Base-by-base conservation (phyloP, 2,329 filamentous ascomycete genomes). In the Mycosphaerelloides madeirae region DNA sequence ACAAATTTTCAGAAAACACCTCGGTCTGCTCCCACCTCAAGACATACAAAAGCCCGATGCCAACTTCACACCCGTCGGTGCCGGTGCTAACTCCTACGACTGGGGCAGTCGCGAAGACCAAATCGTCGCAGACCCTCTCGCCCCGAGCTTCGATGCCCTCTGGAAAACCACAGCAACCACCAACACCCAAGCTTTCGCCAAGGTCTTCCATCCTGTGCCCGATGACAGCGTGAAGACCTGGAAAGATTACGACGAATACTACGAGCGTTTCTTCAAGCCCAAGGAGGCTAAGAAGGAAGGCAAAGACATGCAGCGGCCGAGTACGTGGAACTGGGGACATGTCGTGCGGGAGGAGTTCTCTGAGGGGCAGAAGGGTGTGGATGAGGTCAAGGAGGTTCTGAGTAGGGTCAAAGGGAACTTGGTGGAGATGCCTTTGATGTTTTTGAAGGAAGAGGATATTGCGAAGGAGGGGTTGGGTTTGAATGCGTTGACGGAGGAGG, bases 381-480 rank as follows among this genome's bases (percentile, higher is more conserved):
- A 56, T 28, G 69, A 74, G 57, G 68, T 74, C 35, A 80, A 80
- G 59, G 83, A 86, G 40, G 81, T 91, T 60, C 87, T 95, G 78
- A 83, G 52, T 29, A 64, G 57, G 20, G 86, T 90, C 6, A 81
- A 83, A 34, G 71, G 71, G n/a, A 73, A 65, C 14, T 52, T 75
- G 38, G 71, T 96, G 6, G 87, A 95, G 73, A 96, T 96, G 90
- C 88, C 89, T 20, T 72, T 96, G 56, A 74, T 87, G 54, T 96
- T 96, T 71, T 71, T 95, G 64, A 83, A 84, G 58, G 85, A 89
- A 28, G 79, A 87, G 58, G 89, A 96, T 64, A 83, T 96, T 65
- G 91, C 90, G 3, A 83, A 89, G 74, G 80, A 88, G 56, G 88
- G 89, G 0, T 58, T 95, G 58, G 75, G 77, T 16, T 52, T 75